Evolutionary conservation across 1,284 basidiomycete genomes (phyloP), one percentile per base, ranked within the genome.

Genomic region (Mycosarcoma mackinlayi): DNA sequence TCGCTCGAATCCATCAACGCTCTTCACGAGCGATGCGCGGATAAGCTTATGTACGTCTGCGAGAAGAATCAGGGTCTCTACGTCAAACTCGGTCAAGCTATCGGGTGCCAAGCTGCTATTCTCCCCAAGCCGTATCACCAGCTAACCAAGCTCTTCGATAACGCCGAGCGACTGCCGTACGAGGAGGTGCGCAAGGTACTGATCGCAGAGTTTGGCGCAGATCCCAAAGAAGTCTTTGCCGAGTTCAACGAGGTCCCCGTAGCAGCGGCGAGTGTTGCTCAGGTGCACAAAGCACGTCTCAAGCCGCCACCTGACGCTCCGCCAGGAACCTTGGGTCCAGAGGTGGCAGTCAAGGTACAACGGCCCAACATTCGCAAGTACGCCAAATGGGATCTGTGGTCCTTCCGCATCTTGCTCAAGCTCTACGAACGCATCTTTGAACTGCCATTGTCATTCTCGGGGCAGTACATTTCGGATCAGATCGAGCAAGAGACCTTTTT

Each of bases 291-390:
- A 37, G 75, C 74, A 2, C 44, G 63, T 6, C 52, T 76, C 30
- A 72, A 74, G 44, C 59, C 59, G 3, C 14, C 47, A 9, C 37
- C 41, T 3, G 51, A 40, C 6, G 31, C 58, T 2, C 46, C 61
- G 3, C 53, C 50, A 4, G 70, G 66, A 8, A 55, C 50, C 6
- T 33, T 51, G 8, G 71, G 70, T 4, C 39, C 58, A 16, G 72
- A 73, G 38, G 75, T 76, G 14, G 78, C 78, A 2, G 73, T 79
- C 54, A 79, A 79, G 57, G 75, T 79, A 40, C 78, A 79, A 35
- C 49, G 76, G 8, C 76, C 78, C 19, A 65, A 67, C 27, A 79
- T 79, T 35, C 72, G 71, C 23, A 60, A 66, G 45, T 75, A 79
- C 21, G 76, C 78, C 14, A 66, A 76, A 33, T 75, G 68, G 73